Conservation (phyloP, 1,139 yeast species). For the Saccharomycopsis hybrid region DNA sequence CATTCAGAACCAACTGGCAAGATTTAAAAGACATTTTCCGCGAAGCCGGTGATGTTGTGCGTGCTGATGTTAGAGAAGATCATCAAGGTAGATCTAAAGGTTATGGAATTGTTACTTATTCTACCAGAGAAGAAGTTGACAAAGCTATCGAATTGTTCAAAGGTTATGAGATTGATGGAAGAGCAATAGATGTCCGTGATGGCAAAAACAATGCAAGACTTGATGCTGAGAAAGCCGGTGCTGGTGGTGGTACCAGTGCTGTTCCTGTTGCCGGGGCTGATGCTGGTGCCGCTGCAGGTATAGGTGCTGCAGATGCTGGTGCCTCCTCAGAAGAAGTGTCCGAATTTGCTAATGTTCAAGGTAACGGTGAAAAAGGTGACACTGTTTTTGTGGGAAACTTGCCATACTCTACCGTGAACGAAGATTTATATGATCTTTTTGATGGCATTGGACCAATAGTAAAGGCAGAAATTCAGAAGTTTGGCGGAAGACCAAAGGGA, state of each 20-base stretch:
- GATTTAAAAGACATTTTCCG: constrained; percentile 80
- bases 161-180: constrained; percentile 65
- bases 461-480: constrained; percentile 68
- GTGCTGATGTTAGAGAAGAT: constrained; percentile 74
- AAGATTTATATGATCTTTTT: constrained; percentile 79
- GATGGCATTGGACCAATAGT: constrained; percentile 76
- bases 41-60: constrained; percentile 63
- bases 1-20: constrained; percentile 78
- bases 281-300: constrained; percentile 21
- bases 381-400: constrained; percentile 70
- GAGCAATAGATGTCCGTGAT: constrained; percentile 63
- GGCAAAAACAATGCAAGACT: constrained; percentile 36
- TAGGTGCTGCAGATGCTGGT: constrained; percentile 16
- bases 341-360: constrained; percentile 59
- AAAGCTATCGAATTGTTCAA: constrained; percentile 57
- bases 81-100: constrained; percentile 79
- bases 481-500: constrained; percentile 67
- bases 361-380: constrained; percentile 57
- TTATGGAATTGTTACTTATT: constrained; percentile 69
- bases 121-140: constrained; percentile 52
- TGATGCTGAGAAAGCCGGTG: constrained; percentile 15
- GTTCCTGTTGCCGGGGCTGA: constrained; percentile 17
- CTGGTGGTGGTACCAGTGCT: constrained; percentile 22
- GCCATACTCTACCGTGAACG: constrained; percentile 83
- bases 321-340: constrained; percentile 33